Conservation (phyloP, 805 yeast species). For the Barnettozyma californica region DNA sequence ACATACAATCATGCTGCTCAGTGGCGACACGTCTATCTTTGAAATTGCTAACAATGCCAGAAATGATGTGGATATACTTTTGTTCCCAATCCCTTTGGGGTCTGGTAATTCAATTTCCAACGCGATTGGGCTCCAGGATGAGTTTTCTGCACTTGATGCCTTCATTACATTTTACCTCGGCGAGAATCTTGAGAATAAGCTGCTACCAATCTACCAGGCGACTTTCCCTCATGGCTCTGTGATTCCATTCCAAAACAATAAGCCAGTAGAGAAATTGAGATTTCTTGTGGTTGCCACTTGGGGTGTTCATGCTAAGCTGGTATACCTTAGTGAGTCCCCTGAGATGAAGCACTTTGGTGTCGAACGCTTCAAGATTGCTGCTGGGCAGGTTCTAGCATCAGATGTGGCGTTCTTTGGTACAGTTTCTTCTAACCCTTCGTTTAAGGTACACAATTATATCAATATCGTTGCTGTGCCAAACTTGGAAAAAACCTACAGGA, state of each 20-base stretch:
- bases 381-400: slow-evolving; percentile 41
- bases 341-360: slow-evolving; percentile 60
- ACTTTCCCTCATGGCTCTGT: slow-evolving; percentile 25
- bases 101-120: slow-evolving; percentile 80
- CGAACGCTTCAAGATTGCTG: slow-evolving; percentile 68
- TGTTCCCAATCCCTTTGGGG: slow-evolving; percentile 60
- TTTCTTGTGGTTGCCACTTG: slow-evolving; percentile 70
- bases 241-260: background rate
- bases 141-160: slow-evolving; percentile 31
- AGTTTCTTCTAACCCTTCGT: background rate
- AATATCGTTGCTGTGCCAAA: slow-evolving; percentile 16
- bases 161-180: slow-evolving; percentile 24
- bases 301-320: slow-evolving; percentile 83
- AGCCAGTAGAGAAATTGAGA: slow-evolving; percentile 11
- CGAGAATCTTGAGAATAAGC: slow-evolving; percentile 6
- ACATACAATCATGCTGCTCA: slow-evolving; percentile 46
- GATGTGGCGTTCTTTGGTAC: slow-evolving; percentile 20
- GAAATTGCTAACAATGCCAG: slow-evolving; percentile 60
- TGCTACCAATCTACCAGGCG: slow-evolving; percentile 30
- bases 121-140: slow-evolving; percentile 43
- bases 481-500: slow-evolving; percentile 17
- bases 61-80: slow-evolving; percentile 16
- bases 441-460: slow-evolving; percentile 14
- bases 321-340: slow-evolving; percentile 71
- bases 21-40: slow-evolving; percentile 83